Evolutionary conservation across 805 yeast genomes (phyloP), one percentile per base, ranked within the genome.

Genomic region (Pichia rugopelliculosa): DNA sequence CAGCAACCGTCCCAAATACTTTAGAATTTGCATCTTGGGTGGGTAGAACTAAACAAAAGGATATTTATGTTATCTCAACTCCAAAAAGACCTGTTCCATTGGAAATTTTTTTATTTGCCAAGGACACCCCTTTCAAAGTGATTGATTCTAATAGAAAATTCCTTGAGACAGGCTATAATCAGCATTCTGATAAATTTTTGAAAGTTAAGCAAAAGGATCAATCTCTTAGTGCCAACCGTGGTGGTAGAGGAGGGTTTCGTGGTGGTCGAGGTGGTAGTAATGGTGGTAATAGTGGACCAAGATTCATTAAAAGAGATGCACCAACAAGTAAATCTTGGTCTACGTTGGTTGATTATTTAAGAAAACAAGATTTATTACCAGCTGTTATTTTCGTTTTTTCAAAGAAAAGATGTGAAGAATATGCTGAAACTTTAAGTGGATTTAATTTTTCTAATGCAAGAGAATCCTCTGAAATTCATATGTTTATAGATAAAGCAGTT

Each of bases 1-100:
- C 97, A 13, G 99, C 99, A 5, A 93, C 99, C 0, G 98, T 93
- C 8, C 99, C 99, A n/a, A 93, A 93, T 62, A 91, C 99, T 0
- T 85, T 77, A 62, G 99, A 93, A 61, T 93, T 93, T 73, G 99
- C 99, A 9, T 87, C 84, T 54, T 93, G 99, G 99, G 91, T 93
- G 18, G 98, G 99, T 5, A 76, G 99, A 65, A 93, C 99, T 0
- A 93, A 93, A 61, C 90, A 87, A 57, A 91, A 90, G 64, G 95
- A 93, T 59, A 91, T 93, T 9, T 91, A 93, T 59, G 99, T 93
- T 42, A 93, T 93, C 20, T 88, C 96, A 0, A 93, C 99, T 0
- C 89, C 96, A 12, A 87, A 93, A 63, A 81, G 99, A 62, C 99
- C 99, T 0, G 95, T 93, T 21, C 99, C 99, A 0, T 68, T 93